phyloP scores from a whole-genome alignment of 1,139 yeast species.

The Zygosaccharomyces pseudobailii region DNA sequence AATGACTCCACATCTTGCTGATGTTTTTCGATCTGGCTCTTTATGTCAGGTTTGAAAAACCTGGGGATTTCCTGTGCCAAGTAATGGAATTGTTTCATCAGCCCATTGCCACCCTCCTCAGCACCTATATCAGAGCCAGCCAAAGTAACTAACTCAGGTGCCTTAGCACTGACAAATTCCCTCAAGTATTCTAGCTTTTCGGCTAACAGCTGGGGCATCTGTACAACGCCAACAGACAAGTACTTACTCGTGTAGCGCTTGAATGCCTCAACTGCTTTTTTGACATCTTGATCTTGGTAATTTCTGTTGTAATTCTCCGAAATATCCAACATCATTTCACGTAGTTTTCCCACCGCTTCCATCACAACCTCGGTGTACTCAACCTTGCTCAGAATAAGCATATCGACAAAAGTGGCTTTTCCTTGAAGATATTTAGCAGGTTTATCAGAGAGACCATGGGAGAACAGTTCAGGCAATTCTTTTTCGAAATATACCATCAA shows the following conservation, averaged over 20 bases:
- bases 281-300: conserved; percentile 85
- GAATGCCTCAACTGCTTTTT: conserved; percentile 59
- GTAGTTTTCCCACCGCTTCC: conserved; percentile 16
- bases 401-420: conserved; percentile 27
- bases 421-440: conserved; percentile 25
- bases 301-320: conserved; percentile 71
- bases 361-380: conserved; percentile 19
- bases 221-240: conserved; percentile 10
- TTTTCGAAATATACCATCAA: conserved; percentile 22
- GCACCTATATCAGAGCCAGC: conserved; percentile 18
- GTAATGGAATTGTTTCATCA: conserved; percentile 4
- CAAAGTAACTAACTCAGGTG: conserved; percentile 7
- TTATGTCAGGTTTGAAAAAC: conserved; percentile 9
- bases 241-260: conserved; percentile 43
- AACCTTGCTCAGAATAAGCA: conserved; percentile 23
- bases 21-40: conserved; percentile 4
- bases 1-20: conserved; percentile 3
- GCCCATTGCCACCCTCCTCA: conserved; percentile 10
- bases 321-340: conserved; percentile 25
- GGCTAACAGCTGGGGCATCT: conserved; percentile 18
- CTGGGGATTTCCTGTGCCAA: conserved; percentile 2
- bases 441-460: conserved; percentile 23
- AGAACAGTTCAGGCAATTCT: conserved; percentile 30
- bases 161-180: conserved; percentile 16
- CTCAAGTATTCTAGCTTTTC: conserved; percentile 15